Evolutionary conservation across 352 stramenopile genomes (phyloP).

Genomic region (Elongisporangium undulatum): DNA sequence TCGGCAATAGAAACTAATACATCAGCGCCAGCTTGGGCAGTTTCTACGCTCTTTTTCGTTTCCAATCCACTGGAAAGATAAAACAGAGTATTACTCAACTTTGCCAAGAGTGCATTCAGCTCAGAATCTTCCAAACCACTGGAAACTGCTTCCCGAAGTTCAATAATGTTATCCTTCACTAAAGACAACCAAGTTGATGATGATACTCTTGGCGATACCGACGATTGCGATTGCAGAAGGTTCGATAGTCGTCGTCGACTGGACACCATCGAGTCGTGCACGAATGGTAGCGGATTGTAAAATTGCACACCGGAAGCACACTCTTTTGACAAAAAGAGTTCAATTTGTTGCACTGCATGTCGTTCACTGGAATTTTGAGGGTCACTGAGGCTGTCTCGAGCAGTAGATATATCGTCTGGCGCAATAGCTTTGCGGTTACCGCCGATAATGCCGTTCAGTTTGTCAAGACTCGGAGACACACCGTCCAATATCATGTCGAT

Average conservation of each 20-base stretch:
- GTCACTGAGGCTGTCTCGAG: background rate
- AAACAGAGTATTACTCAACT: constrained; percentile 51
- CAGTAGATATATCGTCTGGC: constrained; percentile 1
- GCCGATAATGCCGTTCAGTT: constrained; percentile 55
- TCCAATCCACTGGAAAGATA: constrained; percentile 13
- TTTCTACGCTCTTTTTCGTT: background rate
- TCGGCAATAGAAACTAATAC: constrained; percentile 36
- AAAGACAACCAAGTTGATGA: background rate
- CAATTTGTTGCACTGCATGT: constrained; percentile 30
- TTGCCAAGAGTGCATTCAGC: constrained; percentile 11
- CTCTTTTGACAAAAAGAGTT: constrained; percentile 55
- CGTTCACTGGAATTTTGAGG: background rate
- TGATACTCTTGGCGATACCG: background rate
- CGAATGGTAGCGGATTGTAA: background rate
- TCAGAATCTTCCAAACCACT: background rate
- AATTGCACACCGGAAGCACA: constrained; percentile 19
- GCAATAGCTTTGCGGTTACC: constrained; percentile 18
- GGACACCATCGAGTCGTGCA: background rate
- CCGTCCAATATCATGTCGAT: constrained; percentile 55
- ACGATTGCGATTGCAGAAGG: background rate
- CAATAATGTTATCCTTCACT: background rate
- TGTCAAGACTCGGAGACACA: constrained; percentile 64
- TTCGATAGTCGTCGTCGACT: no score
- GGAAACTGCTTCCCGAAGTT: background rate
- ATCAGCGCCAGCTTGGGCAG: background rate